A percentile compares a stretch with the other conserved stretches of the same genome.
These are phyloP conservation scores for Myriangium duriaei DNA, from an alignment of 2,329 filamentous ascomycete species.

Conservation along the genomic window DNA sequence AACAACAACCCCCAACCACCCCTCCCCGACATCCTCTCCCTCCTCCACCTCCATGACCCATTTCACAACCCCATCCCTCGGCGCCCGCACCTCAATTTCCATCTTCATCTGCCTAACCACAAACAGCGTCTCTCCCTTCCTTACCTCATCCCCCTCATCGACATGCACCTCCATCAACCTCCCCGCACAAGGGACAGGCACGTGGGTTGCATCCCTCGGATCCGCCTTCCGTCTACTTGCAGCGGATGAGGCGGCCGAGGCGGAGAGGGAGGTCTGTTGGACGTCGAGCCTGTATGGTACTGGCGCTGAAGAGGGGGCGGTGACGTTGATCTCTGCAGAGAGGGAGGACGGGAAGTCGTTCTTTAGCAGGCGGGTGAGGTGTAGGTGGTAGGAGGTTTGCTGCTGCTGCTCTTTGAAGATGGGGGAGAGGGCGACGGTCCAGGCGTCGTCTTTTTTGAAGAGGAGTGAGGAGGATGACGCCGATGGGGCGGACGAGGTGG, in stretches of 20 bases:
- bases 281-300: constrained; percentile 32
- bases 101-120: constrained; percentile 58
- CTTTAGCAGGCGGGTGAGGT: constrained; percentile 40
- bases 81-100: constrained; percentile 50
- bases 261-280: constrained; percentile 32
- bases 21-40: constrained; percentile 44
- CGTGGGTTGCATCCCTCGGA: constrained; percentile 36
- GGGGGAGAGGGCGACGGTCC: constrained; percentile 39
- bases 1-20: constrained; percentile 40
- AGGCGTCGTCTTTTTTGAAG: constrained; percentile 48
- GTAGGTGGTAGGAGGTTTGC: constrained; percentile 35
- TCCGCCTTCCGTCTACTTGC: constrained; percentile 38
- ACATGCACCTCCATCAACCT: constrained; percentile 49
- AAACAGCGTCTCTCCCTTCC: constrained; percentile 40
- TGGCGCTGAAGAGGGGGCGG: constrained; percentile 24
- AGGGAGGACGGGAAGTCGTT: constrained; percentile 49
- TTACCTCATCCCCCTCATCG: constrained; percentile 37
- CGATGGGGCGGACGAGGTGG: neutral
- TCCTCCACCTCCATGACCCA: constrained; percentile 44
- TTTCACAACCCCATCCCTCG: constrained; percentile 33
- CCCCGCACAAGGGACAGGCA: constrained; percentile 45
- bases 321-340: constrained; percentile 40
- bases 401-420: constrained; percentile 4
- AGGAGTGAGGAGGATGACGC: constrained; percentile 17
- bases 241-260: constrained; percentile 26